phyloP scores from a whole-genome alignment of 2,329 filamentous ascomycete species.

The Epichloe glyceriae region DNA sequence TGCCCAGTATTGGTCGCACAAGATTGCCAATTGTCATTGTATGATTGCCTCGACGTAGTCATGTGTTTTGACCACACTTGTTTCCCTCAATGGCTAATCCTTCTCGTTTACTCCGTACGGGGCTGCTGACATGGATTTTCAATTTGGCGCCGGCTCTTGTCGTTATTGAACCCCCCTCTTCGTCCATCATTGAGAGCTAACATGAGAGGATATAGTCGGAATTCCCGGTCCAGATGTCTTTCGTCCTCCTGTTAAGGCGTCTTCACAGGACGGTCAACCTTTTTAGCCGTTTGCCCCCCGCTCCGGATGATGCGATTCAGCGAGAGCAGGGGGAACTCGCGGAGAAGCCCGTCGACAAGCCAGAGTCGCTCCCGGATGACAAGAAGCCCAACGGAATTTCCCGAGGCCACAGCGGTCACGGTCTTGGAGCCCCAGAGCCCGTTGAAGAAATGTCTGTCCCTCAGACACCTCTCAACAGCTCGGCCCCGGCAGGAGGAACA shows the following conservation, averaged over 20 bases:
- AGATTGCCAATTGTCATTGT: background rate
- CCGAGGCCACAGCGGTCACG: slow-evolving; percentile 10
- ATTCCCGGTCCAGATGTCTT: slow-evolving; percentile 16
- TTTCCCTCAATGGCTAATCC: background rate
- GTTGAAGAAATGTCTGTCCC: slow-evolving; percentile 24
- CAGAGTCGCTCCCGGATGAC: slow-evolving; percentile 5
- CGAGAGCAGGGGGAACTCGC: background rate
- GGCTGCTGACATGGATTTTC: background rate
- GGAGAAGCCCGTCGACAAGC: slow-evolving; percentile 9
- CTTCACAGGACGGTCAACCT: slow-evolving; percentile 12
- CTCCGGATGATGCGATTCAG: slow-evolving; percentile 1
- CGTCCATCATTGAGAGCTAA: background rate
- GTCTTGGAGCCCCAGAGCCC: slow-evolving; percentile 16
- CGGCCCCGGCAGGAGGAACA: slow-evolving; percentile 22
- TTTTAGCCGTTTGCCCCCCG: slow-evolving; percentile 8
- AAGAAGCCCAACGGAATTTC: slow-evolving; percentile 7
- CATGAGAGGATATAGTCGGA: slow-evolving; percentile 12
- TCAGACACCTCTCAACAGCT: slow-evolving; percentile 22
- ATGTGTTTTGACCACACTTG: background rate
- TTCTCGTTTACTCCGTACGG: background rate
- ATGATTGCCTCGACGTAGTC: background rate
- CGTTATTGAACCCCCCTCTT: background rate
- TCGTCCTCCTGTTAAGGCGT: slow-evolving; percentile 16
- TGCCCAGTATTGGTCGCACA: slow-evolving; percentile 1
- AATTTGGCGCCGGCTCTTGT: background rate